Evolutionary conservation across 1,139 yeast species (phyloP), one percentile per base, ranked within the genome.

Genomic region (Geotrichum reessii): DNA sequence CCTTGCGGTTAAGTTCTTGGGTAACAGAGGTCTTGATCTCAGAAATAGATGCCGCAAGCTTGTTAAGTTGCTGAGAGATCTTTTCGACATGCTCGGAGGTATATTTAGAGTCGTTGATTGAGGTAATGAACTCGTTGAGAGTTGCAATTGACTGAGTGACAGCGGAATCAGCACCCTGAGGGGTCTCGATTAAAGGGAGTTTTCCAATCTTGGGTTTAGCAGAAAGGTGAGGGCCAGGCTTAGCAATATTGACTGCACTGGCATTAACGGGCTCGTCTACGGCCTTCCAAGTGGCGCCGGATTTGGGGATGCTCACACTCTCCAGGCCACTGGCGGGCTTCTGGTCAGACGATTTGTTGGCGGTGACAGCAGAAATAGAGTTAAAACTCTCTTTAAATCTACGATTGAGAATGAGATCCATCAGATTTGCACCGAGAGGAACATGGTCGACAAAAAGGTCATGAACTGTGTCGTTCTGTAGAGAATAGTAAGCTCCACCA

Each of bases 341-440:
- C 28, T 24, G 14, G 25, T 17, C 24, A 7, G 44, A 17, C 11
- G 17, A 14, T 22, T 24, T 22, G 25, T 24, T 33, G 12, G 44
- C 11, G 5, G 54, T 52, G 7, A 42, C 49, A 40, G 37, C 27
- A 14, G 48, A 28, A 22, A 52, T 40, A n/a, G 42, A 47, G 37
- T 52, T 40, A 9, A 67, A 69, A 59, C 66, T 67, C 25, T 73
- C 60, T 58, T 73, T 71, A 60, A 73, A 70, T 64, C 69, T 71
- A 58, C 74, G 73, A 67, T 76, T 75, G 63, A 84, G 87, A 55
- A 81, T 73, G 21, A 71, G 66, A 57, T 81, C 80, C 27, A 84
- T 77, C 37, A 80, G 71, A 37, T 72, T 71, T 65, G 83, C 85
- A 44, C 84, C 86, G 55, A 78, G 76, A 21, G 92, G 91, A 48